These are phyloP conservation scores for Eucalyptus coolabah DNA, from an alignment of 345 rosid species.

Conservation along the genomic window DNA sequence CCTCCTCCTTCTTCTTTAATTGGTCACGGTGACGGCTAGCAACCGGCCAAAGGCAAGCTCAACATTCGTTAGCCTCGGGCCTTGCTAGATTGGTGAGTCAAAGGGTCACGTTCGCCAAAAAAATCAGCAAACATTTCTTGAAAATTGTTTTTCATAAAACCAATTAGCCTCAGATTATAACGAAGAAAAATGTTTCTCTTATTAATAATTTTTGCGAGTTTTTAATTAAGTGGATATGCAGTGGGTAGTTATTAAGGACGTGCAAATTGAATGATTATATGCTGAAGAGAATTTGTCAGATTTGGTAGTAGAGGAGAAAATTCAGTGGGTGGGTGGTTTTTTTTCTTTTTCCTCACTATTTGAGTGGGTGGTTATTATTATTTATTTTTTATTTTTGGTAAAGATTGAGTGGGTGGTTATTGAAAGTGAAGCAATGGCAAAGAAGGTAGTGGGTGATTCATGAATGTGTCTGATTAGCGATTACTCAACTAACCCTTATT, in stretches of 20 bases:
- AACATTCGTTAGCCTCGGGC: fast-evolving
- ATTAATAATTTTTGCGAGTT: neutral
- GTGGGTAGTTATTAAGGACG: neutral
- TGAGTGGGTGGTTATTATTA: neutral
- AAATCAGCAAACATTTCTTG: too few species aligned
- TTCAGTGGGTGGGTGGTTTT: neutral
- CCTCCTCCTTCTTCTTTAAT: too few species aligned
- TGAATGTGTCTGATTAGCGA: neutral
- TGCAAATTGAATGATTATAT: neutral
- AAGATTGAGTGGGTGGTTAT: neutral
- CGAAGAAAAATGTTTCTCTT: neutral
- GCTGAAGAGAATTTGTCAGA: neutral
- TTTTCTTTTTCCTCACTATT: neutral
- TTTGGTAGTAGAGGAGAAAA: neutral
- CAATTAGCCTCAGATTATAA: neutral
- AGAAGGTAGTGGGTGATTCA: neutral
- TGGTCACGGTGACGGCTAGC: fast-evolving
- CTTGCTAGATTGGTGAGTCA: too few species aligned
- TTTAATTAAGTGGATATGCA: neutral
- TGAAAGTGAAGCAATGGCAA: neutral
- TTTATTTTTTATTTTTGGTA: too few species aligned
- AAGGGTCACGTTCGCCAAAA: fast-evolving
- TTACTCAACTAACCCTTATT: neutral
- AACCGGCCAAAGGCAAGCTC: too few species aligned
- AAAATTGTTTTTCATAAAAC: too few species aligned